Percentiles rank a stretch among this genome's conserved stretches.
phyloP scores from a whole-genome alignment of 2,329 filamentous ascomycete genomes.

The Chaetomium sp. region DNA sequence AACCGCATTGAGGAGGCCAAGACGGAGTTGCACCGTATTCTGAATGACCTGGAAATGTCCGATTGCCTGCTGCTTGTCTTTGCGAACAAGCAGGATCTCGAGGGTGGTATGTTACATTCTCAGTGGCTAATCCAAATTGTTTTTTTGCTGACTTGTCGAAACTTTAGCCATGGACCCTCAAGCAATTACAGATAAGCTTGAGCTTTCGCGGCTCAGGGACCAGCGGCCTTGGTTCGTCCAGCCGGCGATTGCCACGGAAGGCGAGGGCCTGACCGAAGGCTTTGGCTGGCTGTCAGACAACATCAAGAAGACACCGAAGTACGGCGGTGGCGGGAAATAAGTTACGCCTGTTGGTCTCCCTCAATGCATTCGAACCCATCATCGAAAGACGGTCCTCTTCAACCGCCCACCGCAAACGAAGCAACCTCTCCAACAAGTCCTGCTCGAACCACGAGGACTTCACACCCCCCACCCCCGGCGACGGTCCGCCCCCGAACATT shows the following conservation, averaged over 20 bases:
- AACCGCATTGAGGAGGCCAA: constrained; percentile 87
- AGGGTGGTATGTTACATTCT: constrained; percentile 53
- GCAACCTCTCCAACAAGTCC: no score
- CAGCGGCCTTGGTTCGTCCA: constrained; percentile 75
- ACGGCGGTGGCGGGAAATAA: constrained; percentile 14
- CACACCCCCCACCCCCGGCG: no score
- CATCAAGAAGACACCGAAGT: constrained; percentile 57
- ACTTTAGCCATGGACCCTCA: constrained; percentile 67
- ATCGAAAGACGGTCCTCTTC: no score
- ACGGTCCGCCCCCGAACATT: no score
- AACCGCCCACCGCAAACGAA: no score
- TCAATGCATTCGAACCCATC: no score
- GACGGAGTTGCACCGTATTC: constrained; percentile 91
- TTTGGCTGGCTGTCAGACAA: constrained; percentile 80
- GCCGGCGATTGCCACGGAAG: constrained; percentile 74
- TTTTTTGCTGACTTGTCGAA: constrained; percentile 6
- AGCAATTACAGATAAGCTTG: constrained; percentile 70
- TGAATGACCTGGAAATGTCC: constrained; percentile 97
- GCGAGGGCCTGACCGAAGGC: constrained; percentile 74
- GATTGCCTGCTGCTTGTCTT: constrained; percentile 91
- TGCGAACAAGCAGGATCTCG: constrained; percentile 97
- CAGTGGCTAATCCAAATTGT: background rate
- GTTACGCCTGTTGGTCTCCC: background rate
- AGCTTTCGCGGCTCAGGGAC: constrained; percentile 71
- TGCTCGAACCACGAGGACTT: no score